A percentile compares a stretch with the other conserved stretches of the same genome.
Evolutionary conservation across 2,329 filamentous ascomycete genomes (phyloP).

Genomic region (Knoxdaviesia proteae): DNA sequence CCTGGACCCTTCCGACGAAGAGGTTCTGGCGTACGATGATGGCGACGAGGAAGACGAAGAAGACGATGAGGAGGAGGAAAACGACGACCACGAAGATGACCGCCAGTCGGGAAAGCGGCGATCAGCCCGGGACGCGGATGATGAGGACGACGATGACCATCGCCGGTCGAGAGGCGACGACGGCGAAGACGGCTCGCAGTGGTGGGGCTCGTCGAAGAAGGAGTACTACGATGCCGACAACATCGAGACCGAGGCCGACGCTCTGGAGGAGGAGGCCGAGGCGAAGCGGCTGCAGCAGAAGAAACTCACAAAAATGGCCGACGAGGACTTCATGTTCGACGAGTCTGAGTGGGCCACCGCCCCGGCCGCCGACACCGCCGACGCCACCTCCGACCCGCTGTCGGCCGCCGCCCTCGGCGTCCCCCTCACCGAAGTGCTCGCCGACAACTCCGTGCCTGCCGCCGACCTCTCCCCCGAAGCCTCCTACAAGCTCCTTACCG

Average conservation of each 20-base stretch:
- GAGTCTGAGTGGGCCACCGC: constrained; percentile 62
- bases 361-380: constrained; percentile 26
- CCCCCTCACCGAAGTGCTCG: constrained; percentile 65
- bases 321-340: constrained; percentile 85
- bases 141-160: constrained; percentile 32
- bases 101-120: constrained; percentile 9
- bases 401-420: constrained; percentile 27
- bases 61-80: constrained; percentile 24
- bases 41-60: constrained; percentile 17
- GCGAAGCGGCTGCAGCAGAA: constrained; percentile 77
- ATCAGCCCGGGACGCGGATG: constrained; percentile 29
- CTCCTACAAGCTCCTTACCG: constrained; percentile 51
- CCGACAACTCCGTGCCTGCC: constrained; percentile 54
- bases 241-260: constrained; percentile 42
- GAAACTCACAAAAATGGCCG: constrained; percentile 71
- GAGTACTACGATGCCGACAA: constrained; percentile 86
- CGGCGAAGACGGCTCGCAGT: constrained; percentile 38
- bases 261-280: constrained; percentile 79
- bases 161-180: constrained; percentile 7
- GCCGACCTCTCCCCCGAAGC: constrained; percentile 61
- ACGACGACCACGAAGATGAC: constrained; percentile 21
- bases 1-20: constrained; percentile 40
- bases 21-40: constrained; percentile 28
- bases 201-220: constrained; percentile 72
- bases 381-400: constrained; percentile 32